Evolutionary conservation across 352 stramenopile genomes (phyloP).

Genomic region (Phytophthora tentaculata): DNA sequence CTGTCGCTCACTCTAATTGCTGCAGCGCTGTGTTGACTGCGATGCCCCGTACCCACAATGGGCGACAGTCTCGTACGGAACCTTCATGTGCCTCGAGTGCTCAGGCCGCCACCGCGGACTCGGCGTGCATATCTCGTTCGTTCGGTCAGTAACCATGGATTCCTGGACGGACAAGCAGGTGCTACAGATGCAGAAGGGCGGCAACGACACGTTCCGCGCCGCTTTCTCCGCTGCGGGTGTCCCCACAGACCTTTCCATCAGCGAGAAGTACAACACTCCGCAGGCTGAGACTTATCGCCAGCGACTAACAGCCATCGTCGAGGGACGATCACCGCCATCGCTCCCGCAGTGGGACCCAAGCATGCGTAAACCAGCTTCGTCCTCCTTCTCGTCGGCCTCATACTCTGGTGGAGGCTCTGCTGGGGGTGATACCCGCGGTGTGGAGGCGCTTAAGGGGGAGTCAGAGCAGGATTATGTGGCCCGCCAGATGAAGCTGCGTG

Average conservation of each 20-base stretch:
- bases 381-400: slow-evolving; percentile 39
- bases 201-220: slow-evolving; percentile 75
- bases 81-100: slow-evolving; percentile 97
- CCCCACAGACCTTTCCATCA: slow-evolving; percentile 75
- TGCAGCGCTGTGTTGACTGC: slow-evolving; percentile 93
- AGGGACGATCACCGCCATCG: slow-evolving; percentile 52
- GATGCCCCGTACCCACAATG: slow-evolving; percentile 94
- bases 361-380: slow-evolving; percentile 49
- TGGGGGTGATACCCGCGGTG: slow-evolving; percentile 61
- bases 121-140: slow-evolving; percentile 94
- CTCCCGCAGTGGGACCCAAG: slow-evolving; percentile 75
- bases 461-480: slow-evolving; percentile 81
- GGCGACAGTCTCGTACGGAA: slow-evolving; percentile 94
- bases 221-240: slow-evolving; percentile 71
- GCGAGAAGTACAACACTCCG: slow-evolving; percentile 86
- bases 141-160: slow-evolving; percentile 89
- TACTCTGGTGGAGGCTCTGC: slow-evolving; percentile 33
- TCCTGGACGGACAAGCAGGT: slow-evolving; percentile 90
- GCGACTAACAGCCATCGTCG: slow-evolving; percentile 65
- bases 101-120: slow-evolving; percentile 92
- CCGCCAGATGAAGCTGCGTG: slow-evolving; percentile 70
- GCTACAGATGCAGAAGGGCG: slow-evolving; percentile 83
- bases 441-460: slow-evolving; percentile 85
- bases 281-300: slow-evolving; percentile 80
- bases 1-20: slow-evolving; percentile 3